phyloP scores from a whole-genome alignment of 2,329 filamentous ascomycete species.

The Huntiella moniliformis region DNA sequence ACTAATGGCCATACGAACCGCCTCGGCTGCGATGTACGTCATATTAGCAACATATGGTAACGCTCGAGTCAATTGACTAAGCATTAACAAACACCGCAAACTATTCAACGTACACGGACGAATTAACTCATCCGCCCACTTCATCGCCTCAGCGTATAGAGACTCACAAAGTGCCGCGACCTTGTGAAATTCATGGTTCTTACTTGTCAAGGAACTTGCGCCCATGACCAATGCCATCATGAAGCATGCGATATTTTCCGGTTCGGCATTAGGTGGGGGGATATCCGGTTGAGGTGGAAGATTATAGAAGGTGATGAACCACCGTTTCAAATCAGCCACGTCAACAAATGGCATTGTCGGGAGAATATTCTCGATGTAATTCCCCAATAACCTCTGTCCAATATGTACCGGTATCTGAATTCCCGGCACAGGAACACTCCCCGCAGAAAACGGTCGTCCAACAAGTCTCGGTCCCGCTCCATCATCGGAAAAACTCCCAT shows the following conservation, averaged over 20 bases:
- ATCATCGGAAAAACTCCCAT: constrained; percentile 12
- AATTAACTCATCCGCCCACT: constrained; percentile 9
- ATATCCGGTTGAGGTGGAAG: not conserved
- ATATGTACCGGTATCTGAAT: constrained; percentile 13
- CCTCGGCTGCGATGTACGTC: constrained; percentile 14
- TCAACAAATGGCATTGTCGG: constrained; percentile 14
- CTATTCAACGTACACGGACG: constrained; percentile 6
- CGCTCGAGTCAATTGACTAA: constrained; percentile 13
- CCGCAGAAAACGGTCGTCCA: constrained; percentile 6
- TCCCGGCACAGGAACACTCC: constrained; percentile 8
- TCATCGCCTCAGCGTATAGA: constrained; percentile 13
- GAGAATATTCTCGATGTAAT: constrained; percentile 13
- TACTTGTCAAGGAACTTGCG: constrained; percentile 13
- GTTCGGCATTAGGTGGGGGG: not conserved
- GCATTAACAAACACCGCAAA: constrained; percentile 12
- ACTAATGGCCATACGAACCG: constrained; percentile 14
- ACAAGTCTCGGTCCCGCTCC: constrained; percentile 5
- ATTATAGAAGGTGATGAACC: constrained; percentile 12
- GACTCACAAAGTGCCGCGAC: constrained; percentile 14
- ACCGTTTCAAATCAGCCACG: constrained; percentile 9
- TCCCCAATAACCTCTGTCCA: constrained; percentile 13
- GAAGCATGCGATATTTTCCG: constrained; percentile 6
- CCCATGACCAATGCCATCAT: constrained; percentile 12
- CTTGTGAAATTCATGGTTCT: constrained; percentile 13
- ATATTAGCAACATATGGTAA: constrained; percentile 13